Evolutionary conservation across 305 asterid species (phyloP), one percentile per base, ranked within the genome.

Genomic region (Ilex paraguariensis): DNA sequence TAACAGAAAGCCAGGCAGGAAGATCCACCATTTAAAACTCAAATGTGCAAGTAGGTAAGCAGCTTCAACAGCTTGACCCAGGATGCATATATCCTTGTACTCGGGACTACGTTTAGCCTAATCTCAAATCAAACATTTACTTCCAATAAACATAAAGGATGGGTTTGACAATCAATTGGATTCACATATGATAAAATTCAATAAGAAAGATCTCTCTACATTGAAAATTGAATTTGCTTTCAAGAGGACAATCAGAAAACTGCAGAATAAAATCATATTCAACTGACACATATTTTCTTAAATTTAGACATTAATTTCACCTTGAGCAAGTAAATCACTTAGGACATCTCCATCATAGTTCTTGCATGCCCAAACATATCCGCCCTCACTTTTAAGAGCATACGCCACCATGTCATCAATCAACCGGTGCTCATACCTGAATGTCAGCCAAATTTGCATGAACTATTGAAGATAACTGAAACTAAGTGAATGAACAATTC

Each of bases 351-450:
- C 98, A 63, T 91, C 96, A 64, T 91, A 91, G 79, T 91, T 91
- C 66, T 91, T 91, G 81, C 98, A 91, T 42, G 98, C 96, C 98
- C 98, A 91, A 66, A 91, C 98, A 71, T 86, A 88, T 70, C 94
- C 96, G 57, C 98, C 96, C 32, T 82, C 95, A 60, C 96, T 88
- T 84, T 91, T 91, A 72, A 91, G 31, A 6, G 87, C 96, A 73
- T 91, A 91, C 36, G 98, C 96, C 64, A 91, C 98, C 98, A 91
- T 91, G 79, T 91, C 98, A 84, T 91, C 98, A 59, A 91, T 91
- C 78, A 91, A 71, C 15, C 98, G 90, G 78, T 88, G 98, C 84
- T 91, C 98, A 65, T 88, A 91, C 98, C 98, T 91, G 68, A 15
- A 64, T 61, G 60, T 51, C 62, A 66, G 70, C 36, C 49, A 14